These are phyloP conservation scores for Aspergillus campestris DNA, from an alignment of 495 filamentous ascomycete genomes.

Conservation along the genomic window DNA sequence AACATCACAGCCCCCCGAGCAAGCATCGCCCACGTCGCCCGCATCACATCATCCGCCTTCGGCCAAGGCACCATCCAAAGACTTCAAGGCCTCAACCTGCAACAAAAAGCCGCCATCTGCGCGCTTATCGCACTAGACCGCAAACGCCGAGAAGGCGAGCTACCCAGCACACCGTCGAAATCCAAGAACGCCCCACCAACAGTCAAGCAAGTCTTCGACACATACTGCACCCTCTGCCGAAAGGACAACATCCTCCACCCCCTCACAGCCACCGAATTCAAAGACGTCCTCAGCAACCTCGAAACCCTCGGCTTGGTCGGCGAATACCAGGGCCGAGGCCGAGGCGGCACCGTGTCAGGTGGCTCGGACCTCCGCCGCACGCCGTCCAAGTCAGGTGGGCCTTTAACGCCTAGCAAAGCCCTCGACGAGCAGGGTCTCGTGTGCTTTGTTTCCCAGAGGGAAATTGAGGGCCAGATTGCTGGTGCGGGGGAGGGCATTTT, in stretches of 20 bases:
- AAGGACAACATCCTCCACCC: slow-evolving; percentile 79
- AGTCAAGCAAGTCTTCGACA: slow-evolving; percentile 67
- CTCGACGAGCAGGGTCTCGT: slow-evolving; percentile 64
- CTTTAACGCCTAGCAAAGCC: slow-evolving; percentile 33
- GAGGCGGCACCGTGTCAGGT: slow-evolving; percentile 48
- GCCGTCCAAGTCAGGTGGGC: slow-evolving; percentile 48
- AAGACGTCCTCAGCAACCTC: slow-evolving; percentile 82
- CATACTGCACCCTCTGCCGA: slow-evolving; percentile 72
- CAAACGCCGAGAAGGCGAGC: slow-evolving; percentile 28
- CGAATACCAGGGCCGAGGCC: slow-evolving; percentile 63
- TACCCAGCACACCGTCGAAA: slow-evolving; percentile 51
- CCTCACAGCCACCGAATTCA: slow-evolving; percentile 80
- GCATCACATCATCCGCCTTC: slow-evolving; percentile 77
- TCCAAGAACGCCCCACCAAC: slow-evolving; percentile 52
- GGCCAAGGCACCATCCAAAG: slow-evolving; percentile 76
- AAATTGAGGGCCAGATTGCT: slow-evolving; percentile 62
- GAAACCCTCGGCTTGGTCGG: slow-evolving; percentile 76
- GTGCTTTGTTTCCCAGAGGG: slow-evolving; percentile 69
- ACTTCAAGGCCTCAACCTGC: slow-evolving; percentile 79
- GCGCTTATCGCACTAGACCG: slow-evolving; percentile 75
- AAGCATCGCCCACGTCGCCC: slow-evolving; percentile 81
- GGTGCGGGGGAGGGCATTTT: slow-evolving; percentile 54
- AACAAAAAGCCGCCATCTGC: slow-evolving; percentile 94
- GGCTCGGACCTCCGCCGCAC: slow-evolving; percentile 42
- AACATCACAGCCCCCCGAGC: slow-evolving; percentile 77